Evolutionary conservation across 2,329 filamentous ascomycete species (phyloP), one percentile per base, ranked within the genome.

Genomic region (Exserohilum rostratum): DNA sequence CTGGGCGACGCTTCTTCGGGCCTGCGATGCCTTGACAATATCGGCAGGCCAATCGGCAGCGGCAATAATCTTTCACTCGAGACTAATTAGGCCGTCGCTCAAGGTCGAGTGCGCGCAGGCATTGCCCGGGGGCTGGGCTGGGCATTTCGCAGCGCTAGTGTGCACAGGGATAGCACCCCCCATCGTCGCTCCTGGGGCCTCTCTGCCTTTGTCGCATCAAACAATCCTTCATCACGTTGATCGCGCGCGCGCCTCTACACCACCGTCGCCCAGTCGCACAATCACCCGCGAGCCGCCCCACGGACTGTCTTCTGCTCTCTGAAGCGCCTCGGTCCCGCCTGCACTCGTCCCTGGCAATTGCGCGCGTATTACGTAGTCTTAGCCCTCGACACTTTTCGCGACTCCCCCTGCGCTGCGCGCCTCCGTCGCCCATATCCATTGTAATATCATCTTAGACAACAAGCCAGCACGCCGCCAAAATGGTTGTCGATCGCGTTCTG

Each of bases 401-500:
- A 49, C 56, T 52, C 38, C 57, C 46, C 53, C 51, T 57, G 68
- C 68, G 67, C 64, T 61, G 67, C 64, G 69, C 70, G 64, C 70
- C 56, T 62, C 38, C 38, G 52, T 49, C 39, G 38, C 48, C 47
- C 53, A 55, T 48, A 43, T 54, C 50, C 63, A 61, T 57, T 54
- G 17, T 55, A 50, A 50, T 30, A 33, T n/a, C 11, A 37, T 44
- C 18, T 22, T 34, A 9, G 15, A 43, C 13, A 25, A 31, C n/a
- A 20, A 54, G 12, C 39, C 31, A 17, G 40, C 47, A 61, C 40
- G 10, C 30, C 44, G 47, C 58, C 35, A 66, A 46, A 52, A 76
- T 77, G 74, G 66, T 71, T 34, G 57, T 61, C 30, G 70, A 68
- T 62, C 68, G 85, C 73, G 75, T 72, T 43, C 79, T 91, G 60